Conservation (phyloP, 2,329 filamentous ascomycete genomes). For the Colletotrichum tropicicola region DNA sequence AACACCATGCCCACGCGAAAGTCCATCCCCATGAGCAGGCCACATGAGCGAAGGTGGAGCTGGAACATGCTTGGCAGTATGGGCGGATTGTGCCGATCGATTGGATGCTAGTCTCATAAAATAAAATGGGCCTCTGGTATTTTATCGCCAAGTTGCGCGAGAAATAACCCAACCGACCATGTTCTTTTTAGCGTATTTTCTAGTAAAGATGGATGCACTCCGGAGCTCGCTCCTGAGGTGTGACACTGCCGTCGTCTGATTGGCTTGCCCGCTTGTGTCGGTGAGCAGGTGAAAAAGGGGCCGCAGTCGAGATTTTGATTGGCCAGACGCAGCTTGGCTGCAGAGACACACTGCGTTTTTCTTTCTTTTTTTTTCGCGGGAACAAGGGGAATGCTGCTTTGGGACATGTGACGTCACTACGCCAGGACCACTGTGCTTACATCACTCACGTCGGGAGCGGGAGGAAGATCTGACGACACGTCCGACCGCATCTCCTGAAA, state of each 20-base stretch:
- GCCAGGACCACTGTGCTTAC: conserved; percentile 4
- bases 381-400: background rate
- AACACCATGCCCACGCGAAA: too few species aligned
- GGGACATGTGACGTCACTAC: conserved; percentile 15
- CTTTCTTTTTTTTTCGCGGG: background rate
- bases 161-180: background rate
- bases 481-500: background rate
- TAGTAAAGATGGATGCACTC: background rate
- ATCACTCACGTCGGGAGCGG: conserved; percentile 7
- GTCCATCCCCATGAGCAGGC: background rate
- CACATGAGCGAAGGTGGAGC: background rate
- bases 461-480: conserved; percentile 7
- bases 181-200: background rate
- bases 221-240: conserved; percentile 12
- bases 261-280: background rate
- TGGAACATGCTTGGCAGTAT: background rate
- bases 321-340: background rate
- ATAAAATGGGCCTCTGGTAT: background rate
- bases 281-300: background rate
- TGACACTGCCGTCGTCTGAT: background rate
- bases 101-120: background rate
- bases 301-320: background rate
- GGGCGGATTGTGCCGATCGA: conserved; percentile 2
- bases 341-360: background rate
- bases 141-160: background rate